phyloP scores from a whole-genome alignment of 2,329 filamentous ascomycete genomes.

The Pseudopithomyces chartarum region DNA sequence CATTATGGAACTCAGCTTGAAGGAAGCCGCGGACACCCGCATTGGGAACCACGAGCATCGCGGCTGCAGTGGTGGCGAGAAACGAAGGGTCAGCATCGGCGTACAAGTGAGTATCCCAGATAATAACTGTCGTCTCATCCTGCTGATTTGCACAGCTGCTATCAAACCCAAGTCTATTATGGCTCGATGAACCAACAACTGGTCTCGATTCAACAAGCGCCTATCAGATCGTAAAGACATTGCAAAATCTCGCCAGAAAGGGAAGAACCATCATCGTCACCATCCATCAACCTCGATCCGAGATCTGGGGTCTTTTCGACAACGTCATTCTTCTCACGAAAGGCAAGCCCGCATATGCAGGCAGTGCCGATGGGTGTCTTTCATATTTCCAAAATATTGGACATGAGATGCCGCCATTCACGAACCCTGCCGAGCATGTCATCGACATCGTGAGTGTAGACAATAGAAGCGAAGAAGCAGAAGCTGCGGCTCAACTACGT shows the following conservation, averaged over 20 bases:
- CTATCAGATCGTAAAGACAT: conserved; percentile 71
- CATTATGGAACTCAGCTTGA: conserved; percentile 74
- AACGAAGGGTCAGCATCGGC: conserved; percentile 75
- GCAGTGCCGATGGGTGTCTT: conserved; percentile 61
- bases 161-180: conserved; percentile 78
- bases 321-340: conserved; percentile 70
- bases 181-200: conserved; percentile 80
- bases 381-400: conserved; percentile 67
- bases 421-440: conserved; percentile 78
- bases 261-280: conserved; percentile 75
- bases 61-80: conserved; percentile 80
- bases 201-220: conserved; percentile 78
- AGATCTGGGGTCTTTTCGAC: conserved; percentile 80
- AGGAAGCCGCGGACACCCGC: conserved; percentile 76
- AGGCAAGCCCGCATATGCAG: conserved; percentile 72
- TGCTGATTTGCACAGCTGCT: conserved; percentile 53
- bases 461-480: conserved; percentile 69
- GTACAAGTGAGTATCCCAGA: conserved; percentile 58
- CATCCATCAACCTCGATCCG: conserved; percentile 77
- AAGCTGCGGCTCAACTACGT: conserved; percentile 62
- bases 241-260: conserved; percentile 70
- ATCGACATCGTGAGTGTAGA: conserved; percentile 78
- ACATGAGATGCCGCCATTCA: conserved; percentile 69
- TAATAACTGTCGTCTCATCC: not conserved
- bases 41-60: conserved; percentile 74